A percentile compares a stretch with the other conserved stretches of the same genome.
Conservation (phyloP, 768 basidiomycete species). For the Lactarius vividus region DNA sequence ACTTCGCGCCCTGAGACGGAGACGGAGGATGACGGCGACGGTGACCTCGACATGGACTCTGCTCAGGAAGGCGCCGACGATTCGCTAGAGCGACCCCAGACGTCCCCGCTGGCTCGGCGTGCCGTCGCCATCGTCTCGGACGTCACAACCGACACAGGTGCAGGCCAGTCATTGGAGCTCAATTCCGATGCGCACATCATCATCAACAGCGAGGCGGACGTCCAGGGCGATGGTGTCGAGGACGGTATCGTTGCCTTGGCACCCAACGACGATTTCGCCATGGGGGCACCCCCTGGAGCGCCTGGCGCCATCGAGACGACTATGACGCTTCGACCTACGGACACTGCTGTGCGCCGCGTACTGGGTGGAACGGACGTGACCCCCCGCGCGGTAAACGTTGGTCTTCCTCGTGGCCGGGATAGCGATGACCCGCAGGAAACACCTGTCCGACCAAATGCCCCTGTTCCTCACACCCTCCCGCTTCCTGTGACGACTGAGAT, state of each 20-base stretch:
- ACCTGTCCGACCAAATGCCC: constrained; percentile 26
- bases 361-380: constrained; percentile 45
- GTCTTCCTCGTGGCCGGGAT: constrained; percentile 42
- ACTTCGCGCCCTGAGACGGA: constrained; percentile 70
- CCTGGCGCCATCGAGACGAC: constrained; percentile 65
- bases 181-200: constrained; percentile 51
- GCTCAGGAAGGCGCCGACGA: constrained; percentile 32
- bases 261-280: constrained; percentile 83
- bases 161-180: constrained; percentile 40
- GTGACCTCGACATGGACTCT: constrained; percentile 48
- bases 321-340: constrained; percentile 29
- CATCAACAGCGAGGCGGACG: constrained; percentile 47
- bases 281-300: constrained; percentile 90
- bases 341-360: constrained; percentile 29
- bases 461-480: constrained; percentile 21
- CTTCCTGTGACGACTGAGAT: constrained; percentile 25
- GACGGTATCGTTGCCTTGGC: constrained; percentile 76
- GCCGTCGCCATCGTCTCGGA: constrained; percentile 51
- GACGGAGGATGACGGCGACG: constrained; percentile 75
- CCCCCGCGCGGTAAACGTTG: constrained; percentile 58
- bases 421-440: constrained; percentile 28
- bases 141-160: constrained; percentile 30
- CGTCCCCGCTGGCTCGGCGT: constrained; percentile 39
- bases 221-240: constrained; percentile 55
- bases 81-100: constrained; percentile 28